phyloP scores from a whole-genome alignment of 768 basidiomycete species.

The Dioszegia crocea region DNA sequence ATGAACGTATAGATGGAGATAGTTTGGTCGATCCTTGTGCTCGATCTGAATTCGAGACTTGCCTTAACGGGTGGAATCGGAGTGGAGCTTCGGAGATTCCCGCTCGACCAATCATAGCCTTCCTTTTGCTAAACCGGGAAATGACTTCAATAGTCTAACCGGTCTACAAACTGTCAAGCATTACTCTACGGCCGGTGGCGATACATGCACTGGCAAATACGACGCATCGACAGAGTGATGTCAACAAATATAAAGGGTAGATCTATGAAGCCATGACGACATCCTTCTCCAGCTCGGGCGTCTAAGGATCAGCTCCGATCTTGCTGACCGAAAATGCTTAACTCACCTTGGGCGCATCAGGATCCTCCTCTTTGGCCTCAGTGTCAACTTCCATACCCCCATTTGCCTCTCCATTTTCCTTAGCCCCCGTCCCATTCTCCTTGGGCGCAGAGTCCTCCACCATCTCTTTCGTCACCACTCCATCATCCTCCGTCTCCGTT shows the following conservation, averaged over 20 bases:
- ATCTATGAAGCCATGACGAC: too few species aligned
- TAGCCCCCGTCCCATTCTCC: neutral
- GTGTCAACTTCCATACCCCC: neutral
- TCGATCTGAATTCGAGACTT: neutral
- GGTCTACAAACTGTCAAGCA: neutral
- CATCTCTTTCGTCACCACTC: neutral
- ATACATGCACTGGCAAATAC: too few species aligned
- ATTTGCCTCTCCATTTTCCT: neutral
- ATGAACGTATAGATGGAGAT: neutral
- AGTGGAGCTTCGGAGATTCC: neutral
- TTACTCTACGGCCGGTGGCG: too few species aligned
- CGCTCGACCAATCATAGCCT: neutral
- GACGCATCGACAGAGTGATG: too few species aligned
- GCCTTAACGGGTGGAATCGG: neutral
- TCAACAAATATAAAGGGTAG: too few species aligned
- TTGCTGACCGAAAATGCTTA: too few species aligned
- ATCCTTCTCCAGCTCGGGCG: too few species aligned
- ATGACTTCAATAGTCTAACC: neutral
- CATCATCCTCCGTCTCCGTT: neutral
- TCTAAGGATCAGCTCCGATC: too few species aligned
- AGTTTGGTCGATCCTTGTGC: slow-evolving; percentile 8
- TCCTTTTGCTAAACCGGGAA: neutral
- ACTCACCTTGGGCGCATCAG: neutral
- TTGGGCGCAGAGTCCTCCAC: too few species aligned
- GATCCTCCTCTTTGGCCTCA: neutral